Evolutionary conservation across 2,329 filamentous ascomycete species (phyloP), one percentile per base, ranked within the genome.

Genomic region (Paecilomyces formosus): DNA sequence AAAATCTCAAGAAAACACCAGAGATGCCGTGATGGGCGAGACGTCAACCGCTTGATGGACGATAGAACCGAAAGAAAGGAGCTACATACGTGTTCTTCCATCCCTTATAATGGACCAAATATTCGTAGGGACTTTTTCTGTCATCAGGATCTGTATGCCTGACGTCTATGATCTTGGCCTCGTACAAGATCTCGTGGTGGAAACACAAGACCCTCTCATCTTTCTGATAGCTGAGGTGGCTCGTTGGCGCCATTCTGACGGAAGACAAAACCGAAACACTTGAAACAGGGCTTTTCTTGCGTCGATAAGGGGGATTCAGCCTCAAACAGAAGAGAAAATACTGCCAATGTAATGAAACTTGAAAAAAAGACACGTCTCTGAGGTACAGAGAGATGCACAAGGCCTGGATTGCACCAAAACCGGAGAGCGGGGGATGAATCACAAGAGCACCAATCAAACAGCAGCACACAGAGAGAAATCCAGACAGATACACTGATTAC

Each of bases 201-300:
- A 97, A 97, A 79, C 94, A 99, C 31, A 97, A 85, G 39, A 96
- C 92, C 71, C 89, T 91, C 80, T 99, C 94, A 71, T 97, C 92
- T 71, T 87, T 87, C 60, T 76, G 76, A 69, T 84, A 88, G 64
- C 77, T 74, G n/a, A 80, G 77, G 60, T 81, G 79, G 70, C 71
- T 73, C 57, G 83, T 72, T 60, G 82, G 79, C 58, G 83, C 81
- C 81, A 92, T 92, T 69, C 74, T 77, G 70, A 80, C 82, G 54
- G 80, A 30, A 55, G 7, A 58, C 45, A 33, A 53, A 24, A 54
- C 39, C 22, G 50, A 55, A 33, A 50, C 51, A 24, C 54, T 31
- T 55, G 53, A 56, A 55, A 31, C 39, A 22, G 33, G 55, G 31
- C 21, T 26, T 28, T 56, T 45, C 30, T 24, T 24, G 21, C 50